phyloP scores from a whole-genome alignment of 768 basidiomycete genomes.

The Termitomyces sp. region DNA sequence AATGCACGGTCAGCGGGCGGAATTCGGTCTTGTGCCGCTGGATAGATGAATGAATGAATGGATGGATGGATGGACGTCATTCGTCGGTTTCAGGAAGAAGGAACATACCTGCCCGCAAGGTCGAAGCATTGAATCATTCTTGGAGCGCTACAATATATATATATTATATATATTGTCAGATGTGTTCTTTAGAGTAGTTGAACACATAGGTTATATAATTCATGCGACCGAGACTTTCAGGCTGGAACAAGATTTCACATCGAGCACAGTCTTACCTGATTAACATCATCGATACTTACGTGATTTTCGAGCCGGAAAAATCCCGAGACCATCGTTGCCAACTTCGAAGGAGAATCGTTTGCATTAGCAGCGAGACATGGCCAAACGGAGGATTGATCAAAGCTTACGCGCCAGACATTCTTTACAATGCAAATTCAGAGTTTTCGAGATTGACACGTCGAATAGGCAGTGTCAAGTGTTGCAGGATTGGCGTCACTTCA shows the following conservation, averaged over 20 bases:
- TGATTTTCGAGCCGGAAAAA: not conserved
- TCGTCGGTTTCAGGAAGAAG: not conserved
- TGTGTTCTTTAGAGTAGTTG: not conserved
- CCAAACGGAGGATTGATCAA: not conserved
- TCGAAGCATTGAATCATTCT: not conserved
- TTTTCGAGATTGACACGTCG: not conserved
- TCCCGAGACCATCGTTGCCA: not conserved
- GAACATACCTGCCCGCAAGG: not conserved
- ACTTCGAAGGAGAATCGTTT: not conserved
- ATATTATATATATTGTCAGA: not conserved
- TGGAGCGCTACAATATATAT: not conserved
- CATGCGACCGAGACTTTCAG: not conserved
- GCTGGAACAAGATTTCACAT: not conserved
- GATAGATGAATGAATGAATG: not conserved
- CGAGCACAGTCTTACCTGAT: not conserved
- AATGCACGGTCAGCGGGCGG: not conserved
- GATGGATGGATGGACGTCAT: no score
- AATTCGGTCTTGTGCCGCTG: not conserved
- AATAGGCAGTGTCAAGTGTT: not conserved
- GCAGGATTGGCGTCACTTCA: not conserved
- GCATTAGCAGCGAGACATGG: not conserved
- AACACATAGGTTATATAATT: not conserved
- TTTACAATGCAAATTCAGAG: not conserved
- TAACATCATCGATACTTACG: not conserved
- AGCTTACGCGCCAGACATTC: not conserved